phyloP scores from a whole-genome alignment of 805 yeast species.

The Cyberlindnera saturnus region DNA sequence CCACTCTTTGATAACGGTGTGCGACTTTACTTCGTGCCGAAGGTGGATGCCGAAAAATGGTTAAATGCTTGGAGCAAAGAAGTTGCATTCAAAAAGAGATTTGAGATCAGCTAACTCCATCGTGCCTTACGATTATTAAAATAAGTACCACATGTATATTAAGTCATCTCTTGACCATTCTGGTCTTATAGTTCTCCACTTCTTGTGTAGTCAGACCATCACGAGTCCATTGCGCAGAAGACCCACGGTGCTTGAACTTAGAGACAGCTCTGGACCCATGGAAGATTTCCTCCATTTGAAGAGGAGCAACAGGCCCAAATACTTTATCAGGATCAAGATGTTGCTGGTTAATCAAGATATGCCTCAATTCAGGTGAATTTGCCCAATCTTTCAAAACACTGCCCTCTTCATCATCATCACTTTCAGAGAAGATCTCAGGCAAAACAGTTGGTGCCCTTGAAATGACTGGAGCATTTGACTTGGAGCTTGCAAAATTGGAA shows the following conservation, averaged over 20 bases:
- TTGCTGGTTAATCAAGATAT: constrained; percentile 40
- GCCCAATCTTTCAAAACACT: constrained; percentile 56
- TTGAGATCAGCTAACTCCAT: neutral
- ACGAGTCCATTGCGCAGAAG: constrained; percentile 41
- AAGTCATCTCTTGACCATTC: constrained; percentile 6
- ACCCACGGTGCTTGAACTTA: constrained; percentile 48
- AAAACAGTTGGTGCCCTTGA: constrained; percentile 22
- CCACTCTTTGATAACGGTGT: constrained; percentile 74
- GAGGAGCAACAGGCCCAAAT: constrained; percentile 69
- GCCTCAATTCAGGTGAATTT: constrained; percentile 46
- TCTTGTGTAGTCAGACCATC: constrained; percentile 42
- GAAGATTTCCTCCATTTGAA: constrained; percentile 67
- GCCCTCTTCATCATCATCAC: constrained; percentile 49
- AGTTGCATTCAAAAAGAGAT: constrained; percentile 47
- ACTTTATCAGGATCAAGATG: constrained; percentile 57
- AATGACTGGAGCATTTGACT: constrained; percentile 13
- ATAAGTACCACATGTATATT: neutral
- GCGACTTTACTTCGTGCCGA: constrained; percentile 76
- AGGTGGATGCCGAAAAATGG: constrained; percentile 60
- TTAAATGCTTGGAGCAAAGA: constrained; percentile 57
- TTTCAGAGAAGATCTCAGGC: constrained; percentile 45
- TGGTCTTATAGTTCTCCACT: constrained; percentile 38
- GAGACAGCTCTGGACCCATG: constrained; percentile 37
- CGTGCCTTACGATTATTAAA: too few relatives aligned
- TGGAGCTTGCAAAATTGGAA: constrained; percentile 2